Percentiles rank a stretch among this genome's conserved stretches.
These are phyloP conservation scores for Aspergillus fijiensis DNA, from an alignment of 2,329 filamentous ascomycete species.

Conservation along the genomic window DNA sequence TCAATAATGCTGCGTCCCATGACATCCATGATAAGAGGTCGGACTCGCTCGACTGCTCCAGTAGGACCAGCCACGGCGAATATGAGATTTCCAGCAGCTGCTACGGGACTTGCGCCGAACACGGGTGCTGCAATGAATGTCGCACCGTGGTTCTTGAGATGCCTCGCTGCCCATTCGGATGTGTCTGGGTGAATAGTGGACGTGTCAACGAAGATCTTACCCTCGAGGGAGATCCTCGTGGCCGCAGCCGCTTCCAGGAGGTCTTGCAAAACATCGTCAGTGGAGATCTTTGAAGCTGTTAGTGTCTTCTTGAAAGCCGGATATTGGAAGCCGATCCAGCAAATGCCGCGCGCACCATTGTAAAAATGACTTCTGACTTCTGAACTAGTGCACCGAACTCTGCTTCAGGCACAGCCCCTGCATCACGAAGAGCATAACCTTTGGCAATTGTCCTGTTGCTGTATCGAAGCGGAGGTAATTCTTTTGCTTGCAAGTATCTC, in stretches of 20 bases:
- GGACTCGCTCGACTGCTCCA: constrained; percentile 35
- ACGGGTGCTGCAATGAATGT: constrained; percentile 50
- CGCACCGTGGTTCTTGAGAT: constrained; percentile 31
- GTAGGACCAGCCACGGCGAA: constrained; percentile 48
- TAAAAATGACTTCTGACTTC: constrained; percentile 3
- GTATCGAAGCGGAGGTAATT: constrained; percentile 37
- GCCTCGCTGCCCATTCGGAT: constrained; percentile 29
- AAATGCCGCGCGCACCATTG: neutral
- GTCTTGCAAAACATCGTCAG: neutral
- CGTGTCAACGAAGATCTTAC: constrained; percentile 52
- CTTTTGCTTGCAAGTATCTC: constrained; percentile 33
- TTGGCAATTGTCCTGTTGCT: constrained; percentile 18
- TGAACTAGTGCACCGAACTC: neutral
- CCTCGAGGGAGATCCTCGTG: constrained; percentile 8
- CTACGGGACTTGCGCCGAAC: constrained; percentile 54
- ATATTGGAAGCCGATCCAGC: too few relatives aligned
- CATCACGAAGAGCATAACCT: neutral
- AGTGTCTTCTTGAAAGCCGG: too few relatives aligned
- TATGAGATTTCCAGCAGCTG: constrained; percentile 48
- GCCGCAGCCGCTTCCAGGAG: constrained; percentile 40
- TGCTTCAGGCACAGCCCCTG: neutral
- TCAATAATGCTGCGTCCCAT: constrained; percentile 36
- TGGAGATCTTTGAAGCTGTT: neutral
- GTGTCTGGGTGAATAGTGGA: constrained; percentile 53
- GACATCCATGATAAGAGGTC: constrained; percentile 43